Evolutionary conservation across 2,329 filamentous ascomycete species (phyloP).

Genomic region (Neocatenulostroma microsporum): DNA sequence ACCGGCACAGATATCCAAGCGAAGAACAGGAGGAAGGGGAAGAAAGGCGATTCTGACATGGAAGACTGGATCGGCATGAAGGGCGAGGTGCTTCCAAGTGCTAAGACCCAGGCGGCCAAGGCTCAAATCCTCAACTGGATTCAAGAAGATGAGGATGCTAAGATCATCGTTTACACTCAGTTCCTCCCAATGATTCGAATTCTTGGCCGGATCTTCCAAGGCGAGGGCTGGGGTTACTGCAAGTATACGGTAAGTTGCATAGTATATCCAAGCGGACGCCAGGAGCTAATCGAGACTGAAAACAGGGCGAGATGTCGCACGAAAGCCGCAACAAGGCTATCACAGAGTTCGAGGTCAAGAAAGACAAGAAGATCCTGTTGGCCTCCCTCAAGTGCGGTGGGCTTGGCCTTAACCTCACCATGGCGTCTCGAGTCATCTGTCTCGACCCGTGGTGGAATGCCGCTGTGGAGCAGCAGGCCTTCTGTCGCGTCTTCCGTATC

Average conservation of each 20-base stretch:
- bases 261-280: slow-evolving; percentile 39
- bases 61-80: slow-evolving; percentile 32
- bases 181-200: slow-evolving; percentile 46
- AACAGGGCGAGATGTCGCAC: slow-evolving; percentile 41
- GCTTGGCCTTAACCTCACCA: slow-evolving; percentile 52
- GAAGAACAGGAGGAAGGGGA: slow-evolving; percentile 15
- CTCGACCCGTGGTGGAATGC: slow-evolving; percentile 29
- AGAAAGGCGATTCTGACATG: slow-evolving; percentile 20
- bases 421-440: slow-evolving; percentile 44
- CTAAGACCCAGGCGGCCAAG: slow-evolving; percentile 42
- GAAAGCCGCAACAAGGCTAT: slow-evolving; percentile 41
- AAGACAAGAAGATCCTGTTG: slow-evolving; percentile 42
- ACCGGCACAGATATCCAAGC: not conserved
- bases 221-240: slow-evolving; percentile 39
- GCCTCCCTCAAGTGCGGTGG: slow-evolving; percentile 52
- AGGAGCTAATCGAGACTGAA: not conserved
- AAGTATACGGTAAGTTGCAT: not conserved
- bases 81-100: slow-evolving; percentile 35
- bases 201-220: slow-evolving; percentile 42
- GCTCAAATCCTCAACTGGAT: slow-evolving; percentile 40
- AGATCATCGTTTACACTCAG: slow-evolving; percentile 55
- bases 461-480: slow-evolving; percentile 33
- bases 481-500: slow-evolving; percentile 55
- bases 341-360: slow-evolving; percentile 37
- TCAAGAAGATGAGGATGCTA: slow-evolving; percentile 39